Base-by-base conservation (phyloP, 2,329 filamentous ascomycete genomes). In the Capronia epimyces region DNA sequence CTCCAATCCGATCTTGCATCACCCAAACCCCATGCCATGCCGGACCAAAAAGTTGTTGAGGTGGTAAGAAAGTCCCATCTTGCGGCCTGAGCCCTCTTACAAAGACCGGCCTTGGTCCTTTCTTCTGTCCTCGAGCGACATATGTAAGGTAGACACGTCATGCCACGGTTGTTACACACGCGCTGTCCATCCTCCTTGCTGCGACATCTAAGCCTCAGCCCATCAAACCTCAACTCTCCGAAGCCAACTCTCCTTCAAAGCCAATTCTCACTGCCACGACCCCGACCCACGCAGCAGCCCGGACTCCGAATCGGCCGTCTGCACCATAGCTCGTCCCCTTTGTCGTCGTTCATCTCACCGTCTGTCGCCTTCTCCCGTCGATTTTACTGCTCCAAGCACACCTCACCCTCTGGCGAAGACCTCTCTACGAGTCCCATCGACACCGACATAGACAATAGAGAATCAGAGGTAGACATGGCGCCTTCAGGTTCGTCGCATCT, bases 401-500 rank as follows among this genome's bases (percentile, higher is more conserved):
- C 9, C 37, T 39, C 32, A 10, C 15, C 29, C 22, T 13, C 47
- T 43, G 27, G 36, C 20, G 45, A 42, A 20, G 18, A 25, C 24
- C 5, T 10, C 8, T 32, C 27, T 29, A 31, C 42, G 16, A 27
- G 24, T 32, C 15, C 42, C n/a, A 5, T 3, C 42, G 16, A 44
- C 42, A n/a, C 16, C 9, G 37, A 42, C n/a, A n/a, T n/a, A 48
- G 31, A 43, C 24, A 25, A 49, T 15, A 24, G 46, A 39, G 21
- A 50, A n/a, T 31, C 44, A 10, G 32, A 15, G 15, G 20, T 37
- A 37, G 34, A 18, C 44, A 50, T 34, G 10, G 52, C 52, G 53
- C 46, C 53, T 52, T 40, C 37, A 55, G 49, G 53, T 43, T 43
- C 32, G 46, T 43, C 25, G 5, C 16, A 2, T 25, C n/a, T 6